Evolutionary conservation across 352 stramenopile genomes (phyloP).

Genomic region (Globisporangium abappressorium): DNA sequence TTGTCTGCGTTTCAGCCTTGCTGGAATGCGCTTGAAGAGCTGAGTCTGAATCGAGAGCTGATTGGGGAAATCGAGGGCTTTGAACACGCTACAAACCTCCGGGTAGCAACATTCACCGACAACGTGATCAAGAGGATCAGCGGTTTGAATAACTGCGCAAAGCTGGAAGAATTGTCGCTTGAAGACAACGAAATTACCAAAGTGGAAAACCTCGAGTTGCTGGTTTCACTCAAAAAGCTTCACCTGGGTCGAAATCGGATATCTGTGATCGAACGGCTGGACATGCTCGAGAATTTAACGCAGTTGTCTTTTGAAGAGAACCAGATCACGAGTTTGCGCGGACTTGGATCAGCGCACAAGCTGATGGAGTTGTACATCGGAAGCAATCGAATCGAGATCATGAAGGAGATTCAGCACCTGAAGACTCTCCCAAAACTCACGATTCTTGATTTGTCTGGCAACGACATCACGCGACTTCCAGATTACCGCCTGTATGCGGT

Average conservation of each 20-base stretch:
- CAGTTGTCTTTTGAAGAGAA: conserved; percentile 88
- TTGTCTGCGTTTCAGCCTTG: conserved; percentile 16
- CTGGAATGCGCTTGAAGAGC: conserved; percentile 60
- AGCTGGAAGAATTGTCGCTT: conserved; percentile 73
- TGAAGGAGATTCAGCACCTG: conserved; percentile 81
- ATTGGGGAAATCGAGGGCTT: conserved; percentile 57
- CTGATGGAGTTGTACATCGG: conserved; percentile 89
- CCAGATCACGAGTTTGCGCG: conserved; percentile 65
- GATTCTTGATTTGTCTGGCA: conserved; percentile 84
- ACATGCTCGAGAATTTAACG: conserved; percentile 56
- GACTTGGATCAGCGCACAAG: conserved; percentile 52
- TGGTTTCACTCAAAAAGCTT: conserved; percentile 67
- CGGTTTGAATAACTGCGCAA: conserved; percentile 45
- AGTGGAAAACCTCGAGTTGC: conserved; percentile 60
- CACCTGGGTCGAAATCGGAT: conserved; percentile 79
- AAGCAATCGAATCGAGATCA: conserved; percentile 74
- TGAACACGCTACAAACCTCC: conserved; percentile 49
- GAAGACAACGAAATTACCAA: conserved; percentile 75
- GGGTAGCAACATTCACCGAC: conserved; percentile 57
- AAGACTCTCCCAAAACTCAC: conserved; percentile 82
- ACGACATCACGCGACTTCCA: conserved; percentile 51
- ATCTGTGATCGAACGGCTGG: conserved; percentile 55
- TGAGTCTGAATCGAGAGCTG: conserved; percentile 60
- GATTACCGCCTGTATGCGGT: conserved; percentile 83
- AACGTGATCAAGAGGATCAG: conserved; percentile 67